Evolutionary conservation across 192 early-diverging fungal species (phyloP).

Genomic region (Coemansia biformis): DNA sequence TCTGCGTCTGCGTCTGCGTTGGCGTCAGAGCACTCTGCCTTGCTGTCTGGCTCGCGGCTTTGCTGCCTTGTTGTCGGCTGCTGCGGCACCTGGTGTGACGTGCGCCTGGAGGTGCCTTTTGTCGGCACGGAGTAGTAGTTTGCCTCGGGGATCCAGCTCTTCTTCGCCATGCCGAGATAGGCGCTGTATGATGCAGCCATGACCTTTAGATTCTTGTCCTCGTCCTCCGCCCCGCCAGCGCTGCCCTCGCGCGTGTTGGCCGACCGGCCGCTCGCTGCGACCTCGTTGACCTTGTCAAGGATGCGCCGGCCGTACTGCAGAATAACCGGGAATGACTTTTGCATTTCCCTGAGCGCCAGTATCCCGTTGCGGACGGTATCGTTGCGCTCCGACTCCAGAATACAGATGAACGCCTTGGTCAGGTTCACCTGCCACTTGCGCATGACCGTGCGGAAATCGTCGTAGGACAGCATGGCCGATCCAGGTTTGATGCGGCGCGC

Average conservation of each 20-base stretch:
- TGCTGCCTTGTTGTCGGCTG: conserved; percentile 8
- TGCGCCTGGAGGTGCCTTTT: background rate
- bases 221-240: conserved; percentile 7
- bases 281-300: conserved; percentile 35
- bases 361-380: conserved; percentile 48
- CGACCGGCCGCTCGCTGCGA: conserved; percentile 8
- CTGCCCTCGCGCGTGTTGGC: background rate
- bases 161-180: conserved; percentile 28
- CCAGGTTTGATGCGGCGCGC: conserved; percentile 22
- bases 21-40: too few relatives aligned
- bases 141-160: conserved; percentile 34
- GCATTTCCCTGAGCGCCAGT: conserved; percentile 40
- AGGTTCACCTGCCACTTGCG: conserved; percentile 42
- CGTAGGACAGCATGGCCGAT: conserved; percentile 28
- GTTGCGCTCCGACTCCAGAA: conserved; percentile 24
- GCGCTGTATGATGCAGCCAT: conserved; percentile 40
- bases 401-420: conserved; percentile 29
- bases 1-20: too few relatives aligned
- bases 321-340: conserved; percentile 33
- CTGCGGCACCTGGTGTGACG: background rate
- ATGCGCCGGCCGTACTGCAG: conserved; percentile 29
- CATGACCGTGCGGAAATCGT: conserved; percentile 46
- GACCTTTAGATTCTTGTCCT: conserved; percentile 44
- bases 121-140: conserved; percentile 25
- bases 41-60: background rate